Evolutionary conservation across 176 grass and related monocot genomes (phyloP).

Genomic region (Aegilops longissima): DNA sequence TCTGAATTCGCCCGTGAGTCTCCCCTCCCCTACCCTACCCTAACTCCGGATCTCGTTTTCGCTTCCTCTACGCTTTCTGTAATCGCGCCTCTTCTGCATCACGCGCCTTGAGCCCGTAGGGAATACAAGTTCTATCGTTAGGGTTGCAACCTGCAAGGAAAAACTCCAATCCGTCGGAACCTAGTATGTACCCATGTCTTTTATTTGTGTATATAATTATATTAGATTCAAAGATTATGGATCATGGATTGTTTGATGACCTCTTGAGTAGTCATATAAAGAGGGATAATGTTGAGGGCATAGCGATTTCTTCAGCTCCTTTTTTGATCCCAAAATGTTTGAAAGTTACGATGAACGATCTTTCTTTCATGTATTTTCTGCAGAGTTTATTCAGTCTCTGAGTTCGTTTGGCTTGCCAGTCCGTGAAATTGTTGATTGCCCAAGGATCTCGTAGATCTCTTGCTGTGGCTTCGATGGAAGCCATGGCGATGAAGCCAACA

Average conservation of each 20-base stretch:
- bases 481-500: background rate
- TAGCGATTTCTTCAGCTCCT: background rate
- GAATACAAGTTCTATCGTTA: too few relatives aligned
- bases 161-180: background rate
- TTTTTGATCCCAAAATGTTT: background rate
- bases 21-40: too few relatives aligned
- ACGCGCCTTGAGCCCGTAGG: too few relatives aligned
- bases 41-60: too few relatives aligned
- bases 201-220: background rate
- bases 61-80: too few relatives aligned
- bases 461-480: background rate
- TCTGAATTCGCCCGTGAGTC: background rate
- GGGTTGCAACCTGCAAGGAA: background rate
- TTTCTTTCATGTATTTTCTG: background rate
- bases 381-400: background rate
- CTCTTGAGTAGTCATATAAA: background rate
- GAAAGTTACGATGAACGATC: background rate
- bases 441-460: background rate
- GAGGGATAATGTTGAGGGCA: background rate
- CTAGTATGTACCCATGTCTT: background rate
- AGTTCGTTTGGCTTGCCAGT: background rate
- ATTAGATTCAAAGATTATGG: background rate
- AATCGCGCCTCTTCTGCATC: too few relatives aligned
- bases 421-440: background rate
- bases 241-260: background rate